Evolutionary conservation across 176 grass and related monocot genomes (phyloP), one percentile per base, ranked within the genome.

Genomic region (Musa beccarii): DNA sequence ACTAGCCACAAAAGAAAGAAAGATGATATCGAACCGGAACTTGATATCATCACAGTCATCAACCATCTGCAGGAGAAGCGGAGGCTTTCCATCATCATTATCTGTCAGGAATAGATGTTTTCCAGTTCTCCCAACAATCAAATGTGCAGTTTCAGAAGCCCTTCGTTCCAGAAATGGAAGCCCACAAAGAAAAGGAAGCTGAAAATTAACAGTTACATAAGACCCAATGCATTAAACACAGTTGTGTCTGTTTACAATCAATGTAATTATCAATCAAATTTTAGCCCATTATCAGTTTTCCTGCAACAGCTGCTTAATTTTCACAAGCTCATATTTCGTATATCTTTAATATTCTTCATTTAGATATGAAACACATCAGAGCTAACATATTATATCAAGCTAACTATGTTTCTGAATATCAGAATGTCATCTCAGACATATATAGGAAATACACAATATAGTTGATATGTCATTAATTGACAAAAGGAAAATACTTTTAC

Each of bases 21-120:
- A 73, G 54, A 3, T 52, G 64, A 25, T 75, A 51, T 20, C 21
- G 29, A 83, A 98, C 90, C 89, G 89, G 72, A 98, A 98, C 89
- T 98, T 93, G 26, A 89, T 85, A 49, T 94, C 86, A 19, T 89
- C 86, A 75, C 91, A 89, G 68, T 98, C 90, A 80, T 87, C 82
- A 81, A 87, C 86, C 88, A 98, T 94, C 76, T 81, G 82, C 57
- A 98, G 70, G 1, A 98, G 88, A 87, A 93, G 88, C 80, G 95
- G 95, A 61, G 81, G 76, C 68, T 82, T 97, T 71, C 86, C 88
- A 14, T 84, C 84, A 79, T 93, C 86, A 25, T 11, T 71, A 79
- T 98, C 95, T 21, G 90, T 91, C 54, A 98, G 90, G 53, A 98
- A 98, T 75, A 98, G 53, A 87, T 98, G 95, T 81, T 85, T 98